phyloP scores from a whole-genome alignment of 2,329 filamentous ascomycete genomes.

The Xylaria sp. region DNA sequence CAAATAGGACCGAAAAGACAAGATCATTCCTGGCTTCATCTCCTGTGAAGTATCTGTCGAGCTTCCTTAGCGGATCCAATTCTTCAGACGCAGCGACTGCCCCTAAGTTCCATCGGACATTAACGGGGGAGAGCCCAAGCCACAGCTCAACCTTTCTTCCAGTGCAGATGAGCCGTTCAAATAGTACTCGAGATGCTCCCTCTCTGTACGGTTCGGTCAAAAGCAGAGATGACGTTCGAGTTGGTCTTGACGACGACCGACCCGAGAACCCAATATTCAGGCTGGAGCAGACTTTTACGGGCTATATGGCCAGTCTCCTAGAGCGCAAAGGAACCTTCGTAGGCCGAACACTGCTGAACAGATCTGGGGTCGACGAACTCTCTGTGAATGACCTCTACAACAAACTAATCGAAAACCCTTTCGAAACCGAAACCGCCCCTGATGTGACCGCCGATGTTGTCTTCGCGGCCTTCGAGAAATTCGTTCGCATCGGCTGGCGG shows the following conservation, averaged over 20 bases:
- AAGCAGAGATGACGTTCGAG: slow-evolving; percentile 57
- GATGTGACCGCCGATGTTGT: slow-evolving; percentile 85
- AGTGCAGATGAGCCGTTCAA: slow-evolving; percentile 55
- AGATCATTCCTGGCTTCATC: slow-evolving; percentile 81
- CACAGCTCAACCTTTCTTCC: slow-evolving; percentile 53
- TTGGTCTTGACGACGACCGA: slow-evolving; percentile 60
- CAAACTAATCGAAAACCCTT: slow-evolving; percentile 82
- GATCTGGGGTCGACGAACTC: slow-evolving; percentile 77
- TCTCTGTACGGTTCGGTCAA: slow-evolving; percentile 66
- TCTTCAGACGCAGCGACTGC: slow-evolving; percentile 53
- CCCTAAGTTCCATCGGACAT: slow-evolving; percentile 56
- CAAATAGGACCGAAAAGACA: slow-evolving; percentile 70
- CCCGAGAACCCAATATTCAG: slow-evolving; percentile 74
- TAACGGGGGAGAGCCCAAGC: slow-evolving; percentile 48
- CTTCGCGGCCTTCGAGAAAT: slow-evolving; percentile 94
- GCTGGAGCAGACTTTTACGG: slow-evolving; percentile 85
- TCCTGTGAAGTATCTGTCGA: slow-evolving; percentile 90
- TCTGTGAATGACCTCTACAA: slow-evolving; percentile 92
- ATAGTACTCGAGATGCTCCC: slow-evolving; percentile 57
- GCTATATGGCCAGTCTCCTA: slow-evolving; percentile 83
- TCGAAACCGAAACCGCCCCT: slow-evolving; percentile 76
- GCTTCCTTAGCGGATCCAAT: slow-evolving; percentile 73
- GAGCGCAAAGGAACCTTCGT: slow-evolving; percentile 88
- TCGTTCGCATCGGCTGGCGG: slow-evolving; percentile 86
- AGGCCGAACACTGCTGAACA: slow-evolving; percentile 77